Conservation (phyloP, 2,329 filamentous ascomycete genomes). For the Mollisiaceae sp. region DNA sequence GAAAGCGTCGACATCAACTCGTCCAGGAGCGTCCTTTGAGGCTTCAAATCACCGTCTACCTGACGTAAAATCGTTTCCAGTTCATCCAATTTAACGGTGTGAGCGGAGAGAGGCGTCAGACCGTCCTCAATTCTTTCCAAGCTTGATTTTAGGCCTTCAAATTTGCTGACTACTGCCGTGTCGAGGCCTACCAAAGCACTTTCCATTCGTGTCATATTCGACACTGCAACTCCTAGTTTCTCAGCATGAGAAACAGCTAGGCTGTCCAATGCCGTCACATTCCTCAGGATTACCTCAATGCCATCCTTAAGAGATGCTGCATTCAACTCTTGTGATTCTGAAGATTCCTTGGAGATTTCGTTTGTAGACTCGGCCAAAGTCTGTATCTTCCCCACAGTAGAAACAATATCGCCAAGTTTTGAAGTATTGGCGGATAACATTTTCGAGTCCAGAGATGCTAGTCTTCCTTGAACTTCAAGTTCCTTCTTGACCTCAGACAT, state of each 20-base stretch:
- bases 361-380: constrained; percentile 27
- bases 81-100: constrained; percentile 14
- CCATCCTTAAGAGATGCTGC: constrained; percentile 25
- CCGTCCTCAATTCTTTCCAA: constrained; percentile 13
- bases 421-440: constrained; percentile 29
- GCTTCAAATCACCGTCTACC: constrained; percentile 4
- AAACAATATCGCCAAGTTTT: constrained; percentile 27
- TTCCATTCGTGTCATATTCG: constrained; percentile 14
- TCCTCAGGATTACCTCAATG: constrained; percentile 23
- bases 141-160: constrained; percentile 10
- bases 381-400: constrained; percentile 27
- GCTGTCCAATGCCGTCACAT: constrained; percentile 23
- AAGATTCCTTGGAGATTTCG: constrained; percentile 24
- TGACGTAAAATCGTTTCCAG: constrained; percentile 6
- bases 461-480: constrained; percentile 26
- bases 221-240: constrained; percentile 12
- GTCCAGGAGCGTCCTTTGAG: constrained; percentile 4
- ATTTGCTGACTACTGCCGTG: neutral
- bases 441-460: constrained; percentile 34
- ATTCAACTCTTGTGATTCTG: constrained; percentile 26
- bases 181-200: constrained; percentile 4
- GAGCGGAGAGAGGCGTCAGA: constrained; percentile 9
- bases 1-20: constrained; percentile 12
- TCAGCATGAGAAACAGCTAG: constrained; percentile 13
- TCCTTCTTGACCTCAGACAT: constrained; percentile 30